These are phyloP conservation scores for Aspergillus novofumigatus DNA, from an alignment of 2,329 filamentous ascomycete genomes.

Conservation along the genomic window DNA sequence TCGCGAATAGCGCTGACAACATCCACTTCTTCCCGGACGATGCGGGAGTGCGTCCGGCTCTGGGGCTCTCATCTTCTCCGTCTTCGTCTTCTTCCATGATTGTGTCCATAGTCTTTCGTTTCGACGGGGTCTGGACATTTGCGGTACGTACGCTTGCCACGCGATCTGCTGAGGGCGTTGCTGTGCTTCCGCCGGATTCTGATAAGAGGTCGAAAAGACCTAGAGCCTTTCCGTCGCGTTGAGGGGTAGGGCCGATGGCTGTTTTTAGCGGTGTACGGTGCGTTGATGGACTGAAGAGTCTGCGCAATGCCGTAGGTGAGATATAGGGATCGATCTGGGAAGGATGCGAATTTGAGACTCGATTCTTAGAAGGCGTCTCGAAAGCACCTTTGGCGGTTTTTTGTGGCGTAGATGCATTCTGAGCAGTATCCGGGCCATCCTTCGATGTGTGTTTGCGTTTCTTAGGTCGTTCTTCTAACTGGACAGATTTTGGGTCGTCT, in stretches of 20 bases:
- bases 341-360: conserved; percentile 29
- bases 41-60: conserved; percentile 35
- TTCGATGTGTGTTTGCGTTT: conserved; percentile 34
- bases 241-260: conserved; percentile 46
- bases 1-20: conserved; percentile 44
- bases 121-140: conserved; percentile 36
- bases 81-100: conserved; percentile 27
- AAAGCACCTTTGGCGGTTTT: conserved; percentile 30
- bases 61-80: conserved; percentile 20
- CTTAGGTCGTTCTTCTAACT: conserved; percentile 19
- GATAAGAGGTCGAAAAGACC: conserved; percentile 48
- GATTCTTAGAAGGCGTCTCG: conserved; percentile 29
- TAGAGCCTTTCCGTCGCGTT: conserved; percentile 45
- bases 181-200: conserved; percentile 34
- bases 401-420: conserved; percentile 29
- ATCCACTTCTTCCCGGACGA: conserved; percentile 44
- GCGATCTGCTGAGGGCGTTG: conserved; percentile 29
- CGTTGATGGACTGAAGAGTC: conserved; percentile 34
- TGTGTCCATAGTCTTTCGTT: conserved; percentile 23
- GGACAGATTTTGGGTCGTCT: conserved; percentile 11
- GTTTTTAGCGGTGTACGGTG: conserved; percentile 35
- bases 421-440: conserved; percentile 15
- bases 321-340: conserved; percentile 43
- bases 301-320: conserved; percentile 37
- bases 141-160: conserved; percentile 25